A percentile compares a stretch with the other conserved stretches of the same genome.
Conservation (phyloP, 2,329 filamentous ascomycete species). For the Aspergillus felis region DNA sequence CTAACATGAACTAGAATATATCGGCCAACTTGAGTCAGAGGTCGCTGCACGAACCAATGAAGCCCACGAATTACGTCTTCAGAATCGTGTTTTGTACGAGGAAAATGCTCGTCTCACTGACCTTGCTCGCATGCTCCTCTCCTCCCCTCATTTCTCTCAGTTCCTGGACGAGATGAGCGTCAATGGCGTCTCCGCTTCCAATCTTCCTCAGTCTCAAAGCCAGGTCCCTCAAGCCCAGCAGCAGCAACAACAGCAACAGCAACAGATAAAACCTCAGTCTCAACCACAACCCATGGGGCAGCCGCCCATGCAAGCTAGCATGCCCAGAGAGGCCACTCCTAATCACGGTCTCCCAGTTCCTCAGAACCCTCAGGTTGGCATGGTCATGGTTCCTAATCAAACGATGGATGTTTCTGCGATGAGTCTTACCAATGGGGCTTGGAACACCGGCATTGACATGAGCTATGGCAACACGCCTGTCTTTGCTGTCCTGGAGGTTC, state of each 20-base stretch:
- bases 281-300: constrained; percentile 39
- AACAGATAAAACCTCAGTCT: constrained; percentile 33
- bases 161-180: constrained; percentile 69
- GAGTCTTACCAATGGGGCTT: constrained; percentile 48
- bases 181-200: constrained; percentile 48
- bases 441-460: constrained; percentile 45
- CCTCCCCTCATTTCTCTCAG: constrained; percentile 76
- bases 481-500: constrained; percentile 69
- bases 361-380: constrained; percentile 63
- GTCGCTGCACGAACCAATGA: constrained; percentile 80
- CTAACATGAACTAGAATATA: constrained; percentile 77
- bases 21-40: constrained; percentile 86
- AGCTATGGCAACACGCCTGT: constrained; percentile 43
- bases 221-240: constrained; percentile 11
- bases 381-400: constrained; percentile 80
- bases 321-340: constrained; percentile 65
- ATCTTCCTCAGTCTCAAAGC: constrained; percentile 20
- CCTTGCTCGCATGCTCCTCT: constrained; percentile 75
- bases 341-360: constrained; percentile 56
- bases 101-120: constrained; percentile 80
- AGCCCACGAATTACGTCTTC: constrained; percentile 70
- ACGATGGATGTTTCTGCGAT: constrained; percentile 71
- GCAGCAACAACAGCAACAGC: constrained; percentile 36
- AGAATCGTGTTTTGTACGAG: constrained; percentile 77
- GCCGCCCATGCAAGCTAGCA: constrained; percentile 43